Conservation (phyloP, 2,329 filamentous ascomycete genomes). For the Epichloe amarillans region DNA sequence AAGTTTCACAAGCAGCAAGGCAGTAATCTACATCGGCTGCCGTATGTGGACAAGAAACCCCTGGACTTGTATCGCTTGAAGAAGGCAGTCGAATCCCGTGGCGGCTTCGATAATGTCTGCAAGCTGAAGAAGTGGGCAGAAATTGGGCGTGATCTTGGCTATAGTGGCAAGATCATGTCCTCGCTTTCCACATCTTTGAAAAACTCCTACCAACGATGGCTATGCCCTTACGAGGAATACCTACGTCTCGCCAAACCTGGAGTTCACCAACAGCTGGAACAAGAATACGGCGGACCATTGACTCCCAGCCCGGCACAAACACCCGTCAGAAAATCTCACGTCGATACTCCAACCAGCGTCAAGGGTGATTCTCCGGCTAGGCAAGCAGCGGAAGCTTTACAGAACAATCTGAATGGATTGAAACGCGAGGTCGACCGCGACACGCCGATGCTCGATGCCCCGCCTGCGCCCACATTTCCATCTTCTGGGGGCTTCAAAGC, state of each 20-base stretch:
- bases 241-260: slow-evolving; percentile 80
- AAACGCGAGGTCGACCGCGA: slow-evolving; percentile 35
- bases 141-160: slow-evolving; percentile 89
- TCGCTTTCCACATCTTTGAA: slow-evolving; percentile 94
- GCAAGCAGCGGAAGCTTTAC: slow-evolving; percentile 39
- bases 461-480: slow-evolving; percentile 21
- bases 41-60: slow-evolving; percentile 94
- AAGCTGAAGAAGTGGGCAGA: slow-evolving; percentile 99
- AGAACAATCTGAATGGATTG: slow-evolving; percentile 32
- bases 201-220: slow-evolving; percentile 95
- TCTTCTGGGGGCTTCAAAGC: slow-evolving; percentile 18
- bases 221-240: slow-evolving; percentile 94
- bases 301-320: slow-evolving; percentile 60
- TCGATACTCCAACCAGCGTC: slow-evolving; percentile 44
- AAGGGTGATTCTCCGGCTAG: slow-evolving; percentile 55
- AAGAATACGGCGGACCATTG: slow-evolving; percentile 82
- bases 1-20: slow-evolving; percentile 98
- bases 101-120: slow-evolving; percentile 93
- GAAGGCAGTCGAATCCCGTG: slow-evolving; percentile 87
- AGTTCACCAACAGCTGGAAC: slow-evolving; percentile 89
- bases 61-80: slow-evolving; percentile 92
- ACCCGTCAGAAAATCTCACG: slow-evolving; percentile 54
- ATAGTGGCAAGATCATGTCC: slow-evolving; percentile 99
- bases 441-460: slow-evolving; percentile 33
- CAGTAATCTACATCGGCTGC: slow-evolving; percentile 83